A percentile compares a stretch with the other conserved stretches of the same genome.
phyloP scores from a whole-genome alignment of 2,329 filamentous ascomycete genomes.

The Sporothrix schenckii region DNA sequence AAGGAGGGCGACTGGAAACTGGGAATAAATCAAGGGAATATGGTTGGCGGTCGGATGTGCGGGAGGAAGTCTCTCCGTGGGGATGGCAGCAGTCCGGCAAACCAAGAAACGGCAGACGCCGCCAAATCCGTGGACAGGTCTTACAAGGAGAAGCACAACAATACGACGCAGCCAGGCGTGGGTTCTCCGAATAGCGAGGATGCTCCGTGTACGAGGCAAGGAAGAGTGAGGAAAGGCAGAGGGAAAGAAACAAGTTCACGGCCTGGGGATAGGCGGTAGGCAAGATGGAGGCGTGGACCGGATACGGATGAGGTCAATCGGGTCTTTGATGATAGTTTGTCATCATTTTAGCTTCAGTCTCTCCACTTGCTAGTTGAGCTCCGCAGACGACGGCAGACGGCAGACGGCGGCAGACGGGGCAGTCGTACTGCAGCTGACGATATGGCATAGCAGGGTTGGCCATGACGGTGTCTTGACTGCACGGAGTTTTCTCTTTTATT shows the following conservation, averaged over 20 bases:
- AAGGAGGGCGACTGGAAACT: not conserved
- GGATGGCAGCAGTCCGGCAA: not conserved
- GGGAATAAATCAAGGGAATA: not conserved
- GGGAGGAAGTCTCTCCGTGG: not conserved
- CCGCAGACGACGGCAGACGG: not conserved
- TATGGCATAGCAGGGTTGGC: not conserved
- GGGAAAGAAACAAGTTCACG: not conserved
- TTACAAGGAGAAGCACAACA: not conserved
- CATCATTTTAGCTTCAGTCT: conserved; percentile 5
- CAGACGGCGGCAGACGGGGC: not conserved
- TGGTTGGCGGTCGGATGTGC: not conserved
- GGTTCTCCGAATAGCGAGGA: conserved; percentile 9
- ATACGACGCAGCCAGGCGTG: not conserved
- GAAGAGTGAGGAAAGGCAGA: not conserved
- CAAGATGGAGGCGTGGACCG: conserved; percentile 5
- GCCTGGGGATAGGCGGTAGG: not conserved
- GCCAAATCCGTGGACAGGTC: not conserved
- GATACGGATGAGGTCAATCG: not conserved
- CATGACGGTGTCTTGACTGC: not conserved
- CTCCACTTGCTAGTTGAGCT: not conserved
- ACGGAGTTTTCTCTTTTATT: not conserved
- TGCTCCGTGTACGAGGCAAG: not conserved
- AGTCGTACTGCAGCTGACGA: conserved; percentile 3
- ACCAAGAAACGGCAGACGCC: not conserved
- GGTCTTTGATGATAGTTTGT: conserved; percentile 19